These are phyloP conservation scores for Lycium ferocissimum DNA, from an alignment of 257 asterid species.

Conservation along the genomic window DNA sequence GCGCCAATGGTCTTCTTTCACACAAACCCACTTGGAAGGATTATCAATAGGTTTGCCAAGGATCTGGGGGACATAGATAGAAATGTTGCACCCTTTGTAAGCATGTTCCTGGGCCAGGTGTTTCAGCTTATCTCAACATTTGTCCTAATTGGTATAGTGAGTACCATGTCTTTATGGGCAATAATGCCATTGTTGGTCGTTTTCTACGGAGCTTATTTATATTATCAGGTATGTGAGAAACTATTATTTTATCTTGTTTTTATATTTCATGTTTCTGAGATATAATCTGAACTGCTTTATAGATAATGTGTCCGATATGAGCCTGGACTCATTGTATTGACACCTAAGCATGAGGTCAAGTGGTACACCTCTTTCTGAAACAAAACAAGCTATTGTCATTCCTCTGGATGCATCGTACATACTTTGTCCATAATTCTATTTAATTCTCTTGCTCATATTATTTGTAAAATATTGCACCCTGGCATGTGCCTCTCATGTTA, in stretches of 20 bases:
- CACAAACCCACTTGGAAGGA: constrained; percentile 93
- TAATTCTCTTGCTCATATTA: background rate
- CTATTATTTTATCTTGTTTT: constrained; percentile 2
- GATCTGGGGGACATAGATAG: constrained; percentile 96
- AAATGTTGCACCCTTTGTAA: constrained; percentile 75
- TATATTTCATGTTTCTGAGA: constrained; percentile 4
- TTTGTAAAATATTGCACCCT: background rate
- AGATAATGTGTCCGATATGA: background rate
- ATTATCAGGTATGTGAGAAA: constrained; percentile 75
- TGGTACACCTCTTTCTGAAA: background rate
- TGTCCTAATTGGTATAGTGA: constrained; percentile 91
- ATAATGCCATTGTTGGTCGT: constrained; percentile 92
- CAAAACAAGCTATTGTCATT: constrained; percentile 3
- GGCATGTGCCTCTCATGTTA: background rate
- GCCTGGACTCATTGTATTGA: background rate
- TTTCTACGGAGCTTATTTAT: constrained; percentile 86
- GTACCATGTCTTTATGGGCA: constrained; percentile 97
- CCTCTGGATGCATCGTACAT: background rate
- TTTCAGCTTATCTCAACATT: constrained; percentile 90
- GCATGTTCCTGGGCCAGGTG: constrained; percentile 81
- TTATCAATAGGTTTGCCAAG: constrained; percentile 93
- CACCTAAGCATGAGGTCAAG: constrained; percentile 5
- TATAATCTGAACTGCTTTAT: background rate
- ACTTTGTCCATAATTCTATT: background rate
- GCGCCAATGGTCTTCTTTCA: constrained; percentile 99